Evolutionary conservation across 2,329 filamentous ascomycete genomes (phyloP).

Genomic region (Colletotrichum godetiae): DNA sequence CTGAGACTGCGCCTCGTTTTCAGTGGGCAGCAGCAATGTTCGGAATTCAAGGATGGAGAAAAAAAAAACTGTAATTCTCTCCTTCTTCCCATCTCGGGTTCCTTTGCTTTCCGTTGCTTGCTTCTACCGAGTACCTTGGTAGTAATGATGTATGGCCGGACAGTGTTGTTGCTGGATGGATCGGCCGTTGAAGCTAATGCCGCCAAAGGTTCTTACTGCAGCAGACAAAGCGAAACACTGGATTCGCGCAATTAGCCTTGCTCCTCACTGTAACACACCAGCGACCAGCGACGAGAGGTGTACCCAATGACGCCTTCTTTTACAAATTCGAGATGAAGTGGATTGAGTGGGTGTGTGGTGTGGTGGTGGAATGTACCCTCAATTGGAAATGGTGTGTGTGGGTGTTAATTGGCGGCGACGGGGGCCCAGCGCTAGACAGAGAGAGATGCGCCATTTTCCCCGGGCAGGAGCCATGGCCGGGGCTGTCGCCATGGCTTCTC

Average conservation of each 20-base stretch:
- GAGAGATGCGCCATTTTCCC: slow-evolving; percentile 34
- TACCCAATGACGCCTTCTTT: slow-evolving; percentile 4
- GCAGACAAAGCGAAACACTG: neutral
- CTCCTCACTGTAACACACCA: neutral
- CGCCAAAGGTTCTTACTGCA: neutral
- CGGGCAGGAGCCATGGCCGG: neutral
- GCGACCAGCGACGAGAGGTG: too few relatives aligned
- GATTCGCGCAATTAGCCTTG: neutral
- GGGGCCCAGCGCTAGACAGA: neutral
- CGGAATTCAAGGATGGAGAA: neutral
- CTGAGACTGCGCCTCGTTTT: slow-evolving; percentile 19
- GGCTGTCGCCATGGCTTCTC: neutral
- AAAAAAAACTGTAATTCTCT: neutral
- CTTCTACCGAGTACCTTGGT: neutral
- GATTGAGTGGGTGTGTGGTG: slow-evolving; percentile 26
- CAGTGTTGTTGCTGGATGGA: neutral
- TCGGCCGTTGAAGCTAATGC: slow-evolving; percentile 21
- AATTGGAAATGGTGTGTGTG: neutral
- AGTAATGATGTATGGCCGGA: neutral
- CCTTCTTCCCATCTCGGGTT: slow-evolving; percentile 2
- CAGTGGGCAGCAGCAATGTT: slow-evolving; percentile 4
- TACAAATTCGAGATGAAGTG: slow-evolving; percentile 24
- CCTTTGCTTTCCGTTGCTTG: slow-evolving; percentile 3
- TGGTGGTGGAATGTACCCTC: neutral
- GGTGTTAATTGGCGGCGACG: neutral